Percentiles rank a stretch among this genome's conserved stretches.
Conservation (phyloP, 2,329 filamentous ascomycete species). For the Metarhizium album region DNA sequence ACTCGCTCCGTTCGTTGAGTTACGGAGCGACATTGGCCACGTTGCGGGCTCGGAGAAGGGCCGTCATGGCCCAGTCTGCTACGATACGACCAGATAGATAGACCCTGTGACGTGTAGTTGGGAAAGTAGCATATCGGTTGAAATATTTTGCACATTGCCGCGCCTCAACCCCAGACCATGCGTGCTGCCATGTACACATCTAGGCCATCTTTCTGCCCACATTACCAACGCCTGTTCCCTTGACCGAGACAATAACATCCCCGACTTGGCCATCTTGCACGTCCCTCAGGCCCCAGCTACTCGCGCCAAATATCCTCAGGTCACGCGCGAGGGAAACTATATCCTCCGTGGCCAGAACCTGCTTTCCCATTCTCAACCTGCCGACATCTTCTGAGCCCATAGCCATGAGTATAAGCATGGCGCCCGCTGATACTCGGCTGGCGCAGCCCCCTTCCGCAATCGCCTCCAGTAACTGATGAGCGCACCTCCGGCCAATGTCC, state of each 20-base stretch:
- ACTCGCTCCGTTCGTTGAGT: conserved; percentile 41
- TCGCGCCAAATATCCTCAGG: conserved; percentile 76
- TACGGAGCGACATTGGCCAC: conserved; percentile 45
- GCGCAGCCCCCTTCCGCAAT: conserved; percentile 78
- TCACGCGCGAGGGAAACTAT: conserved; percentile 74
- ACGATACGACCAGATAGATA: conserved; percentile 11
- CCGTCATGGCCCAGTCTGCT: conserved; percentile 18
- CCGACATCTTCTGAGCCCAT: conserved; percentile 98
- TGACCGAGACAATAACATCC: conserved; percentile 80
- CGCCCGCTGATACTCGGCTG: conserved; percentile 57
- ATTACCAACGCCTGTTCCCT: conserved; percentile 88
- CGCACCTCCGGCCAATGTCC: conserved; percentile 80
- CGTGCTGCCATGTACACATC: conserved; percentile 6
- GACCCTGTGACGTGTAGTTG: not conserved
- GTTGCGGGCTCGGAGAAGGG: conserved; percentile 33
- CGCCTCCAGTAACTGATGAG: conserved; percentile 77
- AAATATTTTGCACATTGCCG: not conserved
- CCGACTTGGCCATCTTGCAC: conserved; percentile 53
- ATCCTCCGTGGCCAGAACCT: conserved; percentile 72
- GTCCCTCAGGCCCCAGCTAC: conserved; percentile 81
- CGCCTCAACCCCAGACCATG: not conserved
- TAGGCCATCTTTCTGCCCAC: conserved; percentile 79
- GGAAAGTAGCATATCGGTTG: not conserved
- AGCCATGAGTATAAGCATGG: conserved; percentile 81
- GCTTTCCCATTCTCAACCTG: conserved; percentile 67